A percentile compares a stretch with the other conserved stretches of the same genome.
Evolutionary conservation across 2,329 filamentous ascomycete species (phyloP).

Genomic region (Cytospora piceae): DNA sequence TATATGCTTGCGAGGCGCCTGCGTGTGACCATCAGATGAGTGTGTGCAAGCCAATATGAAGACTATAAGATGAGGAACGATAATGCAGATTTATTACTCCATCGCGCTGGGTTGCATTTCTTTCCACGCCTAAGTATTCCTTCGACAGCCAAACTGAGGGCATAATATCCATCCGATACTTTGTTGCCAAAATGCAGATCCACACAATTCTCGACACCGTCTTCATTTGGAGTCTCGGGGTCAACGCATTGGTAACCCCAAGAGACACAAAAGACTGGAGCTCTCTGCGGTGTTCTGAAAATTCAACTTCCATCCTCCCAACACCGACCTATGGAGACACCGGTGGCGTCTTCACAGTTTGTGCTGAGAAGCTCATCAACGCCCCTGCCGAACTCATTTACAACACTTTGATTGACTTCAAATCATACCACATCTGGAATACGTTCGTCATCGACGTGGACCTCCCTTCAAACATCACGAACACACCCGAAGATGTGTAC

Average conservation of each 20-base stretch:
- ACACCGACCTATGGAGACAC: constrained; percentile 34
- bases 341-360: constrained; percentile 35
- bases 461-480: constrained; percentile 25
- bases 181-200: background rate
- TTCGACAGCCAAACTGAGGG: too few relatives aligned
- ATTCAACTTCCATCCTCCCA: constrained; percentile 22
- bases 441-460: constrained; percentile 35
- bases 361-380: constrained; percentile 34
- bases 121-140: too few relatives aligned
- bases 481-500: constrained; percentile 34
- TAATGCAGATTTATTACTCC: too few relatives aligned
- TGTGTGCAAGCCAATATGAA: too few relatives aligned
- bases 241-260: background rate
- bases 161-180: too few relatives aligned
- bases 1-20: too few relatives aligned
- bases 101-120: too few relatives aligned
- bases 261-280: constrained; percentile 22
- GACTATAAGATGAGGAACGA: too few relatives aligned
- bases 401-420: constrained; percentile 35
- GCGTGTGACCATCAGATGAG: too few relatives aligned
- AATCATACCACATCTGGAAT: constrained; percentile 36
- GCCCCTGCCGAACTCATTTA: constrained; percentile 30
- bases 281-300: constrained; percentile 29
- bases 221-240: background rate
- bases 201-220: background rate